Percentiles rank a stretch among this genome's conserved stretches.
phyloP scores from a whole-genome alignment of 371 early-diverging fungal genomes.

The Smittium mucronatum region DNA sequence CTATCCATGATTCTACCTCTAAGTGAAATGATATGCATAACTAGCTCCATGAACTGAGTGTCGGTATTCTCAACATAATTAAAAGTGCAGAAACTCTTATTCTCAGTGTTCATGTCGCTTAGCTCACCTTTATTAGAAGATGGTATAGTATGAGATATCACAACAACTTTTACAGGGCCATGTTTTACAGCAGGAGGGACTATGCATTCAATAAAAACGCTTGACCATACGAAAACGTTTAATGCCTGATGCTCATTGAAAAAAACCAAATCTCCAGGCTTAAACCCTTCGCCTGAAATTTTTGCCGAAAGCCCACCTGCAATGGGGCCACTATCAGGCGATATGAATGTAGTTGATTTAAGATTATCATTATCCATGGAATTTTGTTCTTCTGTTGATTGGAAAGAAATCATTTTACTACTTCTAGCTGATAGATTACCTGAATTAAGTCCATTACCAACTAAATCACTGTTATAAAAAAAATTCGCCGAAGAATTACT shows the following conservation, averaged over 20 bases:
- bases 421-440: neutral
- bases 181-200: slow-evolving; percentile 58
- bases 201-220: slow-evolving; percentile 59
- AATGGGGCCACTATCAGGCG: slow-evolving; percentile 5
- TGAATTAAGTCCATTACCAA: neutral
- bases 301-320: slow-evolving; percentile 5
- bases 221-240: slow-evolving; percentile 37
- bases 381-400: neutral
- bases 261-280: neutral
- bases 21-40: slow-evolving; percentile 67
- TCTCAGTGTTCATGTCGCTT: neutral
- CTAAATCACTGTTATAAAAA: neutral
- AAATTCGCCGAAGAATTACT: slow-evolving; percentile 10
- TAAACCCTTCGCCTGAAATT: slow-evolving; percentile 9
- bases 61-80: slow-evolving; percentile 64
- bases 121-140: slow-evolving; percentile 7
- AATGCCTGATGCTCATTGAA: slow-evolving; percentile 7
- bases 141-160: slow-evolving; percentile 41
- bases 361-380: neutral
- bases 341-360: slow-evolving; percentile 36
- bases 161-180: slow-evolving; percentile 57
- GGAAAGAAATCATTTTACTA: neutral
- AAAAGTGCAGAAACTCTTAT: slow-evolving; percentile 25
- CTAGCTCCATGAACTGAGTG: slow-evolving; percentile 63
- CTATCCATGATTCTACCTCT: slow-evolving; percentile 20